Percentiles rank a stretch among this genome's conserved stretches.
Conservation (phyloP, 140 eudicot genomes). For the Ambrosia hybrid region DNA sequence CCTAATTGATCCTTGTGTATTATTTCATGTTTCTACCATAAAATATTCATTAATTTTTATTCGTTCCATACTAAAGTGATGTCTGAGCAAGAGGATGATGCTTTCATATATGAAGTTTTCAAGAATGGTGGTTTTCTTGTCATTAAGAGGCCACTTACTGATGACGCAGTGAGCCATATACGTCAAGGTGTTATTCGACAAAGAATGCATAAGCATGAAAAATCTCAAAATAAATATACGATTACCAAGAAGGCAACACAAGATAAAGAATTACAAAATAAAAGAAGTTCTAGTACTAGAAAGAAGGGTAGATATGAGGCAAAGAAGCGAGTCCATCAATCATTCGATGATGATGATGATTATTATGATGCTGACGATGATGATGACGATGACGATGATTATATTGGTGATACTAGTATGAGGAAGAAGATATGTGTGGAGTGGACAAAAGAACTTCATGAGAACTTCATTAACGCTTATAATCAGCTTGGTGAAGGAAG, state of each 20-base stretch:
- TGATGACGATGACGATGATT: not conserved
- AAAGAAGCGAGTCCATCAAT: constrained; percentile 4
- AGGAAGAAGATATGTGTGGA: constrained; percentile 39
- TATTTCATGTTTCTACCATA: not conserved
- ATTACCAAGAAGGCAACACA: not conserved
- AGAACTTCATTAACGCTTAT: constrained; percentile 42
- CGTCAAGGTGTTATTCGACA: constrained; percentile 30
- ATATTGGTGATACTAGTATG: constrained; percentile 1
- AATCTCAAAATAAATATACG: constrained; percentile 3
- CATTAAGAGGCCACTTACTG: constrained; percentile 29
- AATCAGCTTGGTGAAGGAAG: constrained; percentile 50
- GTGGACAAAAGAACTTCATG: constrained; percentile 59
- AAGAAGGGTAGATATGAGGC: constrained; percentile 1
- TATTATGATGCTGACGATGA: not conserved
- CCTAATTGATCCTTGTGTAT: not conserved
- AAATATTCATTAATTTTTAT: not conserved
- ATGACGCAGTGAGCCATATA: constrained; percentile 12
- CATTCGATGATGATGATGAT: not conserved
- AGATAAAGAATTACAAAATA: not conserved
- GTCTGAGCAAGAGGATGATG: constrained; percentile 36
- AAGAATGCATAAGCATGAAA: constrained; percentile 6
- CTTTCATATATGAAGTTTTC: constrained; percentile 14
- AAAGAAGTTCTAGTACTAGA: not conserved
- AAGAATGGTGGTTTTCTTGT: constrained; percentile 29
- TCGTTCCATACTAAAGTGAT: constrained; percentile 27